These are phyloP conservation scores for Aspergillus sclerotioniger DNA, from an alignment of 495 filamentous ascomycete species.

Conservation along the genomic window DNA sequence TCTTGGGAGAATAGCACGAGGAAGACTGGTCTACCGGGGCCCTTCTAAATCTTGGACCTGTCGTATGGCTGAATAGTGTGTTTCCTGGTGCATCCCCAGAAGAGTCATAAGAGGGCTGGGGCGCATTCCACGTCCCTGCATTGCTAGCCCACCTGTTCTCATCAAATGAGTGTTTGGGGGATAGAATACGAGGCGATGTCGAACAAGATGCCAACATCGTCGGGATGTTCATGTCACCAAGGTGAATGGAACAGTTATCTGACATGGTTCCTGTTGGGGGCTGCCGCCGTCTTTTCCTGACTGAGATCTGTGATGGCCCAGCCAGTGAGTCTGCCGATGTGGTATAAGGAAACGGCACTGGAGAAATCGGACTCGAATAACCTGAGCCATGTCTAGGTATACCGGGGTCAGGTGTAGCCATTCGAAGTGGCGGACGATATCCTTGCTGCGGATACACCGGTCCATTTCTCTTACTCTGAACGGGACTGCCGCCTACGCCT, in stretches of 20 bases:
- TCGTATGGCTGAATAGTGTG: slow-evolving; percentile 8
- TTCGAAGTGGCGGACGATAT: not conserved
- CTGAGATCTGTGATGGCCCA: slow-evolving; percentile 20
- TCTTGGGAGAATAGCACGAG: slow-evolving; percentile 33
- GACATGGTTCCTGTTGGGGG: slow-evolving; percentile 11
- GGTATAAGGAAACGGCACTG: slow-evolving; percentile 9
- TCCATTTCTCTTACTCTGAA: not conserved
- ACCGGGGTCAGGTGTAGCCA: not conserved
- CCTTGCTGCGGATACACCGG: not conserved
- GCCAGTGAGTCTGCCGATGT: slow-evolving; percentile 26
- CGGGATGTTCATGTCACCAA: slow-evolving; percentile 36
- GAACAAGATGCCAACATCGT: slow-evolving; percentile 27
- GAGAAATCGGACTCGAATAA: slow-evolving; percentile 7
- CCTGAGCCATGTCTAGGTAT: not conserved
- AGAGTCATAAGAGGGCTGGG: slow-evolving; percentile 18
- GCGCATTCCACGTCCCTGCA: slow-evolving; percentile 14
- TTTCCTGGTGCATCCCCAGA: slow-evolving; percentile 6
- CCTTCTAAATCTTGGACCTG: slow-evolving; percentile 8
- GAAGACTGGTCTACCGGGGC: slow-evolving; percentile 19
- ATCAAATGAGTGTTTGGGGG: slow-evolving; percentile 25
- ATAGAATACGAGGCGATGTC: slow-evolving; percentile 23
- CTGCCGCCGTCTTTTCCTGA: slow-evolving; percentile 29
- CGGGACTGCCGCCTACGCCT: not conserved
- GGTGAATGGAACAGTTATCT: slow-evolving; percentile 28
- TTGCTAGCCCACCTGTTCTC: slow-evolving; percentile 20